A percentile compares a stretch with the other conserved stretches of the same genome.
Conservation (phyloP, 1,284 basidiomycete genomes). For the Ustilago crameri region DNA sequence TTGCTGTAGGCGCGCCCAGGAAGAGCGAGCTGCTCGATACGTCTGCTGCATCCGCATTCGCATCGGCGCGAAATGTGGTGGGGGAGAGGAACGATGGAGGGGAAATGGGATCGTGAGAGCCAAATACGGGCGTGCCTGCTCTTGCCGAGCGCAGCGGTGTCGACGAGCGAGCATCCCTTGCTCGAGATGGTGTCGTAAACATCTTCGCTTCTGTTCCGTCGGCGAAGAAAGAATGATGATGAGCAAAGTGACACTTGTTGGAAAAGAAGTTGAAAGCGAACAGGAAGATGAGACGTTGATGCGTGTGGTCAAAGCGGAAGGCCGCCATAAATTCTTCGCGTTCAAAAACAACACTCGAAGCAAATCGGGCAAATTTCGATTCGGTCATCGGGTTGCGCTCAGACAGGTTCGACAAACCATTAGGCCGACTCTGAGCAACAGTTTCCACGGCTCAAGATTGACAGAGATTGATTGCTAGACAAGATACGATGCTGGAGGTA, state of each 20-base stretch:
- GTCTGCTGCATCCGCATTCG: slow-evolving; percentile 11
- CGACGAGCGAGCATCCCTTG: slow-evolving; percentile 31
- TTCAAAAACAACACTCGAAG: slow-evolving; percentile 6
- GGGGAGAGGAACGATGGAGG: slow-evolving; percentile 27
- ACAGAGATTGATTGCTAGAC: background rate
- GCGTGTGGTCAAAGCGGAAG: slow-evolving; percentile 38
- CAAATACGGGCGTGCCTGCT: slow-evolving; percentile 42
- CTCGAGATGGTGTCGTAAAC: slow-evolving; percentile 46
- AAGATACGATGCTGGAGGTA: slow-evolving; percentile 5
- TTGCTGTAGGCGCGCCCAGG: background rate
- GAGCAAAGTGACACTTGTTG: slow-evolving; percentile 2
- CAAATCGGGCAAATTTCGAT: background rate
- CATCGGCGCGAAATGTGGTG: slow-evolving; percentile 7
- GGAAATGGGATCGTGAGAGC: slow-evolving; percentile 26
- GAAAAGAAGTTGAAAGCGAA: background rate
- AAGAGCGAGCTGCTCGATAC: slow-evolving; percentile 35
- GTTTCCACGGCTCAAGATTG: too few relatives aligned
- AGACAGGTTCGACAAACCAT: background rate
- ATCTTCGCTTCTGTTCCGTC: too few relatives aligned
- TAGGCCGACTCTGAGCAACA: too few relatives aligned
- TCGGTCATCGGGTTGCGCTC: background rate
- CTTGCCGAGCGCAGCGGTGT: slow-evolving; percentile 28
- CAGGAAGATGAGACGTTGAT: background rate
- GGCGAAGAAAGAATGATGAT: background rate
- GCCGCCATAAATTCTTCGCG: slow-evolving; percentile 25